Percentiles rank a stretch among this genome's conserved stretches.
These are phyloP conservation scores for Teunomyces panamensis DNA, from an alignment of 805 yeast genomes.

Conservation along the genomic window DNA sequence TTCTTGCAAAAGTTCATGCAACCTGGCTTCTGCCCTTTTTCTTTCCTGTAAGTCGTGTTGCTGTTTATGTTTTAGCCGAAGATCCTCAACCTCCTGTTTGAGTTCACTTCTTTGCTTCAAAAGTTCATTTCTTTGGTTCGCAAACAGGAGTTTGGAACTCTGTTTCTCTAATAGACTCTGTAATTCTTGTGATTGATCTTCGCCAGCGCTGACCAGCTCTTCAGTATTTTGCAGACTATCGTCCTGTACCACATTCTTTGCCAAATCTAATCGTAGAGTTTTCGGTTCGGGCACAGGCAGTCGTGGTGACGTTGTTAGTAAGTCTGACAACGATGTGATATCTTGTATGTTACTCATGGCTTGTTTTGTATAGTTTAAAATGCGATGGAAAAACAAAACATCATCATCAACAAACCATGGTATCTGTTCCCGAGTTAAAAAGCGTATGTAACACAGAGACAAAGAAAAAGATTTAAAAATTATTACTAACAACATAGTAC, in stretches of 20 bases:
- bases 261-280: conserved; percentile 10
- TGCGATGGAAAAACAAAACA: conserved; percentile 3
- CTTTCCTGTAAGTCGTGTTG: conserved; percentile 12
- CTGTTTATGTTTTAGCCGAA: conserved; percentile 10
- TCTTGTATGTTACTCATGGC: conserved; percentile 22
- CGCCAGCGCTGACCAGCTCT: neutral
- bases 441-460: conserved; percentile 34
- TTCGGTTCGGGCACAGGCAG: conserved; percentile 4
- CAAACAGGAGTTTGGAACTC: conserved; percentile 13
- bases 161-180: conserved; percentile 7
- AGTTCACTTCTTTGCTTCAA: conserved; percentile 17
- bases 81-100: conserved; percentile 14
- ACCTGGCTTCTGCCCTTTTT: conserved; percentile 11
- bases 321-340: conserved; percentile 24
- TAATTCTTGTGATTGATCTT: neutral
- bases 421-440: conserved; percentile 61
- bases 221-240: neutral
- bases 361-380: neutral
- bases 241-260: neutral
- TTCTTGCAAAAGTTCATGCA: conserved; percentile 18
- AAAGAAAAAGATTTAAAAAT: neutral
- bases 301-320: conserved; percentile 23
- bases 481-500: conserved; percentile 46
- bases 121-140: conserved; percentile 15
- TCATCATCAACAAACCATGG: conserved; percentile 33